Conservation (phyloP, 257 asterid species). For the Scutellaria galericulata region DNA sequence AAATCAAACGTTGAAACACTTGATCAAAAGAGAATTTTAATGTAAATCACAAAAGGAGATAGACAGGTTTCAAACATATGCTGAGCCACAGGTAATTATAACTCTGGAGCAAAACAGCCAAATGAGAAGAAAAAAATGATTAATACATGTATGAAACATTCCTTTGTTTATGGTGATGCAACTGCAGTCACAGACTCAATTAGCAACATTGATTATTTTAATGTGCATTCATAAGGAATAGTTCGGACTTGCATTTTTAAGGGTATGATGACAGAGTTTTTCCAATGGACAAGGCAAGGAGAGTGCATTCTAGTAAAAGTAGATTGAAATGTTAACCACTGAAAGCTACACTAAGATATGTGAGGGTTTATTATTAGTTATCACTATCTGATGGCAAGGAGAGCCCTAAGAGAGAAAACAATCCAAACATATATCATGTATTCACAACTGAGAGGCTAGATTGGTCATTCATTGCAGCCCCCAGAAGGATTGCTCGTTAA, state of each 20-base stretch:
- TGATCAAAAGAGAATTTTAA: not conserved
- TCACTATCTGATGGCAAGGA: constrained; percentile 3
- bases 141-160: not conserved
- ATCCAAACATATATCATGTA: not conserved
- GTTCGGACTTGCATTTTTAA: constrained; percentile 9
- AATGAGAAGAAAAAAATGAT: not conserved
- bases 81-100: not conserved
- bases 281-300: not conserved
- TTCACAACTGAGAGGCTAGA: not conserved
- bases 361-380: not conserved
- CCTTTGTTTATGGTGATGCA: constrained; percentile 1
- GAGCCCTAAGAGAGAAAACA: not conserved
- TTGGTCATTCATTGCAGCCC: not conserved
- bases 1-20: constrained; percentile 6
- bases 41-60: not conserved
- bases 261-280: not conserved
- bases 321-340: not conserved
- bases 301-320: not conserved
- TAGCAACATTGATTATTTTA: not conserved
- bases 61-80: constrained; percentile 10
- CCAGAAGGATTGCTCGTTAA: not conserved
- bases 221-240: not conserved
- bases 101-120: not conserved
- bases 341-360: constrained; percentile 5
- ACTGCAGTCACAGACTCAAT: constrained; percentile 7